Percentiles rank a stretch among this genome's conserved stretches.
These are phyloP conservation scores for Fusarium coicis DNA, from an alignment of 2,329 filamentous ascomycete genomes.

Conservation along the genomic window DNA sequence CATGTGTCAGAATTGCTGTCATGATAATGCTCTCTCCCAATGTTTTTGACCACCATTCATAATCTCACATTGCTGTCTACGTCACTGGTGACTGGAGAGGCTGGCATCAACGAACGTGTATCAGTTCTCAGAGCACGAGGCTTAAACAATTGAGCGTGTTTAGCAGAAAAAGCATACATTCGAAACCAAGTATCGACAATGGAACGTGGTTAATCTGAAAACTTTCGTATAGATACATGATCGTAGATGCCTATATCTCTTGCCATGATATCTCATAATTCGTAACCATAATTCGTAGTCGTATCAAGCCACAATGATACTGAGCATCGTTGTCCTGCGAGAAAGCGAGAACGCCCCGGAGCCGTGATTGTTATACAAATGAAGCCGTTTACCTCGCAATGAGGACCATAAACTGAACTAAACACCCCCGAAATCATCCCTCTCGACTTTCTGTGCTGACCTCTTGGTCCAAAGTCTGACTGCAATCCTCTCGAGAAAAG, in stretches of 20 bases:
- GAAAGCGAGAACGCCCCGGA: not conserved
- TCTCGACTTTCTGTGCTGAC: not conserved
- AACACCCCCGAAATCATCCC: constrained; percentile 22
- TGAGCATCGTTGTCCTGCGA: not conserved
- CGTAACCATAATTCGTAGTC: not conserved
- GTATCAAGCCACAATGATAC: not conserved
- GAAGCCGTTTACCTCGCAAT: not conserved
- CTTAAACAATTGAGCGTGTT: not conserved
- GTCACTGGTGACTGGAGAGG: not conserved
- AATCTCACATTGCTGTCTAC: not conserved
- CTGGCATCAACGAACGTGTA: not conserved
- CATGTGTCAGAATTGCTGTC: not conserved
- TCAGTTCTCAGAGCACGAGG: not conserved
- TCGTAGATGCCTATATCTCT: not conserved
- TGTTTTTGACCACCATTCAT: not conserved
- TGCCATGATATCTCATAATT: constrained; percentile 7
- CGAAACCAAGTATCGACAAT: not conserved
- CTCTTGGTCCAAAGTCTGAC: constrained; percentile 16
- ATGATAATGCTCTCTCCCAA: not conserved
- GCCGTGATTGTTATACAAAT: not conserved
- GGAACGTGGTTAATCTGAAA: not conserved
- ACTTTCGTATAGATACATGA: not conserved
- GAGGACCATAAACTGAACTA: constrained; percentile 11
- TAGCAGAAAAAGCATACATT: not conserved
- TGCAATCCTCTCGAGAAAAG: constrained; percentile 9